These are phyloP conservation scores for Fusarium sp. DNA, from an alignment of 2,329 filamentous ascomycete genomes.

Conservation along the genomic window DNA sequence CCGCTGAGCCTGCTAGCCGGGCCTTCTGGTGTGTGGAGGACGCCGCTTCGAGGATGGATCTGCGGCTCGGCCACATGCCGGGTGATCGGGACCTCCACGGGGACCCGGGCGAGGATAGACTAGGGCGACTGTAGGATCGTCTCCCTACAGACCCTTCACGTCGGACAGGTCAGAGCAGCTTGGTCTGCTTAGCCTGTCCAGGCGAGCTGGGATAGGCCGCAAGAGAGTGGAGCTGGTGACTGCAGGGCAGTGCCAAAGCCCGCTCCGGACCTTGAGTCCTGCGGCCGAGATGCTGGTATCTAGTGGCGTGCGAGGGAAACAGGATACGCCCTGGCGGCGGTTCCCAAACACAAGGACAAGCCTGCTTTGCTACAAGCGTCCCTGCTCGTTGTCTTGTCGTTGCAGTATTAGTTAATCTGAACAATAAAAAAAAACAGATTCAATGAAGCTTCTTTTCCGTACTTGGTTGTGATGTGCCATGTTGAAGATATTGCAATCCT, in stretches of 20 bases:
- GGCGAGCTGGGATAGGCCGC: constrained; percentile 22
- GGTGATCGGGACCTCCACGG: constrained; percentile 7
- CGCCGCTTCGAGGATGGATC: constrained; percentile 35
- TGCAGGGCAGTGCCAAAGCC: constrained; percentile 37
- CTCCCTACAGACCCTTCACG: constrained; percentile 42
- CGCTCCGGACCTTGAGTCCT: constrained; percentile 34
- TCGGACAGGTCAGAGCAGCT: constrained; percentile 29
- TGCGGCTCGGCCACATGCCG: constrained; percentile 27
- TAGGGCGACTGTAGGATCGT: constrained; percentile 44
- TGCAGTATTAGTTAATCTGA: constrained; percentile 59
- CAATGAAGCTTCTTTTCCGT: constrained; percentile 15
- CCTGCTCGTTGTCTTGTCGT: constrained; percentile 55
- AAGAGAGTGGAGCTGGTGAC: constrained; percentile 26
- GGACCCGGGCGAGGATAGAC: constrained; percentile 24
- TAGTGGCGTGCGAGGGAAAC: constrained; percentile 41
- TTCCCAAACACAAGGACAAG: constrained; percentile 50
- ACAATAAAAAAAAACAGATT: constrained; percentile 46
- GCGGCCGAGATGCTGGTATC: constrained; percentile 51
- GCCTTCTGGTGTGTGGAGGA: constrained; percentile 30
- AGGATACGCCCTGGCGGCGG: constrained; percentile 47
- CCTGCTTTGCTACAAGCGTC: constrained; percentile 50
- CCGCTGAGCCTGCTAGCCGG: constrained; percentile 42
- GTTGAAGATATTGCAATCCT: not conserved
- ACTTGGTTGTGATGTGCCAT: not conserved
- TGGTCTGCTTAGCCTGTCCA: constrained; percentile 22